Conservation (phyloP, 352 stramenopile species). For the Nothophytophthora sp. region DNA sequence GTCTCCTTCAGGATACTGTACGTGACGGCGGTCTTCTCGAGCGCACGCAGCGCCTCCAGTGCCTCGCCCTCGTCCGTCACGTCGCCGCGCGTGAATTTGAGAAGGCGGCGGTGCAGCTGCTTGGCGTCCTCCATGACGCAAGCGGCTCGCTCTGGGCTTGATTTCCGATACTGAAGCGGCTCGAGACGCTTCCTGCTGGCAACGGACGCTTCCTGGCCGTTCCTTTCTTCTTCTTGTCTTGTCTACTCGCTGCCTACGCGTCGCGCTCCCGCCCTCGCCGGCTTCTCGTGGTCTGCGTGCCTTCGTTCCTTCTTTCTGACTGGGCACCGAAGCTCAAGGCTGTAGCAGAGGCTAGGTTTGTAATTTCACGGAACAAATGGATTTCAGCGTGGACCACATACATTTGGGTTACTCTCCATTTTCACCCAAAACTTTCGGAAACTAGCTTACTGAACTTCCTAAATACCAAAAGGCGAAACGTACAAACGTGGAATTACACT, state of each 20-base stretch:
- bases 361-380: no score
- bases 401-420: not conserved
- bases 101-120: slow-evolving; percentile 63
- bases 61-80: slow-evolving; percentile 53
- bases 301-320: slow-evolving; percentile 11
- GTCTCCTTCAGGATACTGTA: slow-evolving; percentile 82
- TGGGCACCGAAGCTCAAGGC: slow-evolving; percentile 10
- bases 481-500: no score
- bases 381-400: slow-evolving; percentile 9
- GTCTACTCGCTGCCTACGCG: slow-evolving; percentile 11
- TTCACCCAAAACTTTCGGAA: no score
- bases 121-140: slow-evolving; percentile 70
- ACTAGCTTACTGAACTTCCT: no score
- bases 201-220: no score
- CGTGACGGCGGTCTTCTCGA: slow-evolving; percentile 64
- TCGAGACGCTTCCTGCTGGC: no score
- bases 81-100: slow-evolving; percentile 75
- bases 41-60: slow-evolving; percentile 60
- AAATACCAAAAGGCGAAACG: no score
- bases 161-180: no score
- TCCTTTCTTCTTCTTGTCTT: slow-evolving; percentile 22
- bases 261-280: slow-evolving; percentile 9
- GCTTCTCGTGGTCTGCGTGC: slow-evolving; percentile 4
- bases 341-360: no score
- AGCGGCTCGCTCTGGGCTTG: not conserved